phyloP scores from a whole-genome alignment of 306 rosid genomes.

The Benincasa hispida region DNA sequence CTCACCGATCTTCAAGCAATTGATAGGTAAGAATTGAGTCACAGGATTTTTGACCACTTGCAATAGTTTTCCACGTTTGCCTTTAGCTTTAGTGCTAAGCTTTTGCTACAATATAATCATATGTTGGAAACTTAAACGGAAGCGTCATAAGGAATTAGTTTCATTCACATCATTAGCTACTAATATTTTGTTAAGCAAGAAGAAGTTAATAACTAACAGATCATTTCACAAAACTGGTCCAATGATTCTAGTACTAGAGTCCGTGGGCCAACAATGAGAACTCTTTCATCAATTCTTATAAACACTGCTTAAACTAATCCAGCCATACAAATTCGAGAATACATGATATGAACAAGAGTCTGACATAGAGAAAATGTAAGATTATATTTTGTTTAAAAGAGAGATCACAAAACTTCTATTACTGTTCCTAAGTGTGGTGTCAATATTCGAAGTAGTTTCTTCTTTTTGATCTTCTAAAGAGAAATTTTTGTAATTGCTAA shows the following conservation, averaged over 20 bases:
- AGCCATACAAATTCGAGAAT: conserved; percentile 8
- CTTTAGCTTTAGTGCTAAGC: conserved; percentile 5
- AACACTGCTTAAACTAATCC: not conserved
- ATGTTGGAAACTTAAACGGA: not conserved
- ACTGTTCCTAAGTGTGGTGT: too few relatives aligned
- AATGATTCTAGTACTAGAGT: conserved; percentile 8
- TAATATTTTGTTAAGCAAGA: not conserved
- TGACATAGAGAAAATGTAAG: not conserved
- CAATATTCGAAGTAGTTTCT: too few relatives aligned
- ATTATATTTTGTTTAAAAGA: not conserved
- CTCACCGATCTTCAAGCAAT: conserved; percentile 11
- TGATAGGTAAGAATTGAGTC: not conserved
- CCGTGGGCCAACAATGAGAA: conserved; percentile 6
- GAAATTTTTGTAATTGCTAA: too few relatives aligned
- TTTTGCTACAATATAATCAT: not conserved
- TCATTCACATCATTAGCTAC: too few relatives aligned
- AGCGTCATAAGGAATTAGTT: not conserved
- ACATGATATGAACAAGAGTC: conserved; percentile 2
- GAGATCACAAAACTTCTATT: not conserved
- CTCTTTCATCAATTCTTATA: conserved; percentile 6
- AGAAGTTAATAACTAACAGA: conserved; percentile 10
- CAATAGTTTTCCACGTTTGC: conserved; percentile 3
- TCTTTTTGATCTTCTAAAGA: too few relatives aligned
- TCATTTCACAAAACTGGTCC: conserved; percentile 11
- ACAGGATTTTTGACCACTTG: conserved; percentile 4